Conservation (phyloP, 2,329 filamentous ascomycete species). For the Fusarium dlaminii region DNA sequence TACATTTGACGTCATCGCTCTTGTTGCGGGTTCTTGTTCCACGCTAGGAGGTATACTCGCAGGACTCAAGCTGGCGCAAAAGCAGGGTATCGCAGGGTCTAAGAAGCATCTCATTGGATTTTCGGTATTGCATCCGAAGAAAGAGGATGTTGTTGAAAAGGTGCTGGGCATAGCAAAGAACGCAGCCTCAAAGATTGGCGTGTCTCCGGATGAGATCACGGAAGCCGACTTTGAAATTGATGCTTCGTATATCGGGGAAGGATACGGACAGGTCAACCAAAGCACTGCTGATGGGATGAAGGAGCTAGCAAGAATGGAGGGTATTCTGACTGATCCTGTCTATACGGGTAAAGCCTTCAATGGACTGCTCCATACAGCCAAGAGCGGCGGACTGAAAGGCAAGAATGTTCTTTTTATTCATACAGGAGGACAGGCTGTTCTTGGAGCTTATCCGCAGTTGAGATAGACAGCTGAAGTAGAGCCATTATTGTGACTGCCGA, state of each 20-base stretch:
- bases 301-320: conserved; percentile 15
- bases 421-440: conserved; percentile 20
- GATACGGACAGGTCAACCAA: conserved; percentile 13
- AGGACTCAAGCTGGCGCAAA: conserved; percentile 20
- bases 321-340: conserved; percentile 26
- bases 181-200: conserved; percentile 18
- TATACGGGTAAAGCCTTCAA: conserved; percentile 25
- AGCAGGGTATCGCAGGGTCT: neutral
- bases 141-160: neutral
- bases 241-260: conserved; percentile 7
- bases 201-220: conserved; percentile 6
- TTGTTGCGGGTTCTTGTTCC: conserved; percentile 24
- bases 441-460: conserved; percentile 10
- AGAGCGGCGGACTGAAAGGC: neutral
- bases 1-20: conserved; percentile 5
- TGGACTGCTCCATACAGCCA: conserved; percentile 1
- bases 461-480: neutral
- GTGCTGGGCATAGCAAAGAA: conserved; percentile 17
- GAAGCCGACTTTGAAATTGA: conserved; percentile 18
- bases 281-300: conserved; percentile 10
- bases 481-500: too few relatives aligned
- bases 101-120: conserved; percentile 18
- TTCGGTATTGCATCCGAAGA: neutral
- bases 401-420: conserved; percentile 21
- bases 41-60: conserved; percentile 18